Evolutionary conservation across 352 stramenopile species (phyloP).

Genomic region (Globisporangium nagaii): DNA sequence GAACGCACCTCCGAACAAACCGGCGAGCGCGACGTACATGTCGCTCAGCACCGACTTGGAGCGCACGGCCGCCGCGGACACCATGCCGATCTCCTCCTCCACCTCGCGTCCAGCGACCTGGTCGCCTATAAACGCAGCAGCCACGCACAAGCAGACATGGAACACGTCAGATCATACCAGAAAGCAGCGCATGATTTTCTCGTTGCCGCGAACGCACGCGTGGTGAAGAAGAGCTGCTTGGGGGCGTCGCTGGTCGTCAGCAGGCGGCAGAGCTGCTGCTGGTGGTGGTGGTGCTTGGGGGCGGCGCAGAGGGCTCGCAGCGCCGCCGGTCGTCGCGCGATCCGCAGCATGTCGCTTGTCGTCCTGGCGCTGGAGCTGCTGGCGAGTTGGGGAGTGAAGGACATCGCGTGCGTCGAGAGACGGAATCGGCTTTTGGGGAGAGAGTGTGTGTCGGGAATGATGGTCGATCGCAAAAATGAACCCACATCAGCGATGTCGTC

Average conservation of each 20-base stretch:
- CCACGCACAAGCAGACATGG: neutral
- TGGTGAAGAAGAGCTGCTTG: slow-evolving; percentile 59
- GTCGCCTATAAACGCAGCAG: slow-evolving; percentile 28
- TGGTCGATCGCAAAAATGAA: neutral
- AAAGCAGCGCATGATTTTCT: neutral
- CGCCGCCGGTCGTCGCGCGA: slow-evolving; percentile 2
- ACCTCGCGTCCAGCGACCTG: slow-evolving; percentile 64
- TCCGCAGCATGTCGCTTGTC: slow-evolving; percentile 12
- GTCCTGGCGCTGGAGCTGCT: neutral
- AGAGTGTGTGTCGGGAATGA: neutral
- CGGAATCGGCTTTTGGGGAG: neutral
- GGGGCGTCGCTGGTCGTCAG: slow-evolving; percentile 6
- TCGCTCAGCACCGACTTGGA: slow-evolving; percentile 82
- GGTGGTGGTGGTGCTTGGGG: neutral
- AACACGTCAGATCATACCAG: neutral
- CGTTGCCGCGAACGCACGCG: slow-evolving; percentile 35
- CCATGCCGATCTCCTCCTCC: slow-evolving; percentile 67
- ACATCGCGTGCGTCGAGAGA: too few species aligned
- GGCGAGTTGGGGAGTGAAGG: neutral
- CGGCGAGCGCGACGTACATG: slow-evolving; percentile 72
- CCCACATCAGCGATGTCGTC: neutral
- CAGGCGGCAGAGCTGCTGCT: neutral
- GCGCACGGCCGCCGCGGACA: slow-evolving; percentile 67
- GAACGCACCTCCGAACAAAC: slow-evolving; percentile 50
- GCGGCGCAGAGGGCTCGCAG: neutral